phyloP scores from a whole-genome alignment of 805 yeast genomes.

The Teunomyces funiuensis region DNA sequence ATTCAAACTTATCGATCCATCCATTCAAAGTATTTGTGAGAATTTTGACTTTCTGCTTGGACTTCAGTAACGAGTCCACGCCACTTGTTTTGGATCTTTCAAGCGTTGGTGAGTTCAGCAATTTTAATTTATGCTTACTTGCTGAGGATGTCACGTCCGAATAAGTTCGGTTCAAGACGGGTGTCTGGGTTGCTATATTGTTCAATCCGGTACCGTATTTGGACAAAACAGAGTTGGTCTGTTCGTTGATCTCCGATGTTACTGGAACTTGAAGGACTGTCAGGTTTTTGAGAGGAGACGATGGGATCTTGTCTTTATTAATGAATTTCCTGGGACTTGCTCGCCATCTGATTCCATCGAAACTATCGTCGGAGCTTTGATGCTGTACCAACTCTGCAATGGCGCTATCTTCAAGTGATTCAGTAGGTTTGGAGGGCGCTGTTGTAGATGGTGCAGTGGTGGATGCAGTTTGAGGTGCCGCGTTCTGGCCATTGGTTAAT shows the following conservation, averaged over 20 bases:
- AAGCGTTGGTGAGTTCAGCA: slow-evolving; percentile 31
- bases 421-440: neutral
- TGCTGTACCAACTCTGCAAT: slow-evolving; percentile 1
- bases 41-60: slow-evolving; percentile 2
- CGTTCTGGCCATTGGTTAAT: slow-evolving; percentile 11
- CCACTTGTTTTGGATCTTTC: slow-evolving; percentile 40
- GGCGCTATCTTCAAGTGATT: slow-evolving; percentile 8
- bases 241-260: slow-evolving; percentile 26
- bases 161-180: slow-evolving; percentile 32
- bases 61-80: slow-evolving; percentile 14
- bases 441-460: neutral
- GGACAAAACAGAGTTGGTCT: slow-evolving; percentile 36
- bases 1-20: slow-evolving; percentile 35
- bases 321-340: slow-evolving; percentile 14
- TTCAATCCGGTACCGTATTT: slow-evolving; percentile 44
- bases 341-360: slow-evolving; percentile 39
- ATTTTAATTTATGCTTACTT: slow-evolving; percentile 14
- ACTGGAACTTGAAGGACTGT: slow-evolving; percentile 2
- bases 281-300: slow-evolving; percentile 10
- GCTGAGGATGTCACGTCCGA: slow-evolving; percentile 26
- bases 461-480: neutral
- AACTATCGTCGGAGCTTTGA: slow-evolving; percentile 36
- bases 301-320: slow-evolving; percentile 9
- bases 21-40: slow-evolving; percentile 11
- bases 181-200: slow-evolving; percentile 30